Evolutionary conservation across 129 eudicot genomes (phyloP), one percentile per base, ranked within the genome.

Genomic region (Flaveria trinervia): DNA sequence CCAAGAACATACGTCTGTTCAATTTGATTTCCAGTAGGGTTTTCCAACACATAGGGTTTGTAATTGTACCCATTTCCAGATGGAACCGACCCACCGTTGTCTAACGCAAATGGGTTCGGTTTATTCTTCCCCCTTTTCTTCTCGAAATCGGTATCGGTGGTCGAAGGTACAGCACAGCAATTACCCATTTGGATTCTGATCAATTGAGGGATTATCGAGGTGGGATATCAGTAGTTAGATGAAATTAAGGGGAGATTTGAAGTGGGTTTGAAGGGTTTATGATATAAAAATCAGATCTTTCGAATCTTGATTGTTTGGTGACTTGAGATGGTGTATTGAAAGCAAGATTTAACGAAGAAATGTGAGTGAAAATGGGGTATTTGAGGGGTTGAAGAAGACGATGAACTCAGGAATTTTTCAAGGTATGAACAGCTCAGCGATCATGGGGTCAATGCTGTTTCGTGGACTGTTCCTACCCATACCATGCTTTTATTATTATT

Each of bases 11-110:
- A 92, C 16, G 78, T 77, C 57, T 78, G 55, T 61, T 83, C 91
- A 26, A 92, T 90, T 39, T 86, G 88, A 79, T 81, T 83, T 4
- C 98, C 98, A 10, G 98, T 92, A 49, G 98, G 96, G 48, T 92
- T 70, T 7, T 79, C 82, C 68, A 92, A 81, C 2, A 92, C 98
- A 80, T 89, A 81, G 3, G 91, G 87, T 80, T 86, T 89, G 44
- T 78, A 64, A 30, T 84, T 89, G 44, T 78, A 64, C 43, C 91
- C 89, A 74, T 68, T 60, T 3, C 85, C 68, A 17, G 68, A 0
- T 28, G 84, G 84, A 39, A 68, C 16, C 13, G 77, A 72, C 3
- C 65, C 85, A 70, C 75, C 85, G 77, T 84, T 79, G 12, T 88
- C 96, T 36, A 52, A n/a, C 30, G 96, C 60, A 83, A 89, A 92